Evolutionary conservation across 2,329 filamentous ascomycete species (phyloP), one percentile per base, ranked within the genome.

Genomic region (Claviceps sorghi): DNA sequence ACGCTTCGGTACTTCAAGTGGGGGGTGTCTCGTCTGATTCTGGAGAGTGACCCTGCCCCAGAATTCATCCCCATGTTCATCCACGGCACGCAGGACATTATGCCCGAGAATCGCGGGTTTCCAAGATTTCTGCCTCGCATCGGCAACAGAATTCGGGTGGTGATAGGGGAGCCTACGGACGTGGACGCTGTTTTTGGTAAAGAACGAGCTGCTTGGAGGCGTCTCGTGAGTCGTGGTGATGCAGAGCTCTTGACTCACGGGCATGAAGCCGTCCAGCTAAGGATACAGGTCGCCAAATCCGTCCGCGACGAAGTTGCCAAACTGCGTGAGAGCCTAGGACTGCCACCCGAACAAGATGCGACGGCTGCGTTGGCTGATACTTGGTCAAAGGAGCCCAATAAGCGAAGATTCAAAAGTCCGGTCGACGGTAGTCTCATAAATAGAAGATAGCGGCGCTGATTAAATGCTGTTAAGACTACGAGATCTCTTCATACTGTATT

Each of bases 1-100:
- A 80, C 83, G 8, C 83, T 97, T 75, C 85, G 93, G 32, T 98
- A 98, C 70, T 97, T 97, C 79, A 96, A 95, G 72, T 98, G 93
- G 93, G 93, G 93, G 1, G 76, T 97, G 1, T 88, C 91, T 7
- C 81, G 93, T 2, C 76, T 97, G 53, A 93, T 98, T 53, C 79
- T 98, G 47, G 93, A 98, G 67, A 80, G 84, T 47, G 86, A 91
- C 48, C 88, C 88, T 3, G 83, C 86, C 56, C 93, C 93, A 0
- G 87, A 94, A 59, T 78, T 98, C 21, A 78, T 98, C 38, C 89
- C 93, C 44, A 91, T 98, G 69, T 98, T 94, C 74, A 84, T 97
- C 49, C 88, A 96, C 61, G 93, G 93, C 30, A 86, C 86, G 17
- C 86, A 96, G 64, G 71, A 84, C 54, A 75, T 95, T 59, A 96